A percentile compares a stretch with the other conserved stretches of the same genome.
These are phyloP conservation scores for Leishmania tropica DNA, from an alignment of 208 protist genomes.

Conservation along the genomic window DNA sequence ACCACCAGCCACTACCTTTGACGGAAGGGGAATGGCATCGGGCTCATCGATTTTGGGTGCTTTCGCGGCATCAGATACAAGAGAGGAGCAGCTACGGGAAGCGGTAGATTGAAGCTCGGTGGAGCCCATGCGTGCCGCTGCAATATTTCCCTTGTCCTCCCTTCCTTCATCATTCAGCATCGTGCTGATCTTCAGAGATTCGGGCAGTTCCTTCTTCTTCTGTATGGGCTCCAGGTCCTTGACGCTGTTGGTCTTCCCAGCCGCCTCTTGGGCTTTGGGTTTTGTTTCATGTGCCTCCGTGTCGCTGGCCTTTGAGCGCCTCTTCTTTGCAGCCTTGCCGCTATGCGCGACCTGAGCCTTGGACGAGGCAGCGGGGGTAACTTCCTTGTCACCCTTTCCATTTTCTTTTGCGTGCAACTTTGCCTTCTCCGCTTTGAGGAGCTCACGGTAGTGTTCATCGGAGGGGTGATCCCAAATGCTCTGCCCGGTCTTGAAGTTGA, in stretches of 20 bases:
- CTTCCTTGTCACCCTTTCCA: slow-evolving; percentile 34
- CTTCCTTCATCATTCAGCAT: slow-evolving; percentile 3
- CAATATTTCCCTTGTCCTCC: slow-evolving; percentile 14
- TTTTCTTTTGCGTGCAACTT: slow-evolving; percentile 33
- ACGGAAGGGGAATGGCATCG: slow-evolving; percentile 18
- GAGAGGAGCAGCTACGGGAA: slow-evolving; percentile 23
- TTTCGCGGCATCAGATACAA: slow-evolving; percentile 14
- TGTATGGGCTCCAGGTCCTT: slow-evolving; percentile 29
- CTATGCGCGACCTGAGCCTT: neutral
- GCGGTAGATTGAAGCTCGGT: slow-evolving; percentile 26
- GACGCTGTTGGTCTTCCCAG: slow-evolving; percentile 4
- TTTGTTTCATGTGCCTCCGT: slow-evolving; percentile 3
- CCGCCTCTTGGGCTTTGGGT: slow-evolving; percentile 8
- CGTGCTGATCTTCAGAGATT: slow-evolving; percentile 18
- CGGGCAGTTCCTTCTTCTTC: slow-evolving; percentile 29
- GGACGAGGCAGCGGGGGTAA: neutral
- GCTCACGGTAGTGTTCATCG: slow-evolving; percentile 93
- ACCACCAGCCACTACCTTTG: slow-evolving; percentile 35
- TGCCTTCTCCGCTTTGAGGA: slow-evolving; percentile 66
- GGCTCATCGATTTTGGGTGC: slow-evolving; percentile 18
- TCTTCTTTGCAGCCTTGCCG: slow-evolving; percentile 26
- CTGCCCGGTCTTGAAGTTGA: slow-evolving; percentile 94
- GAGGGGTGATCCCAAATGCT: slow-evolving; percentile 96
- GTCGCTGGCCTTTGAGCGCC: slow-evolving; percentile 21
- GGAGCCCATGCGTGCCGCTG: slow-evolving; percentile 13